These are phyloP conservation scores for Gonium pectorale DNA, from an alignment of 139 green algal genomes.

Conservation along the genomic window DNA sequence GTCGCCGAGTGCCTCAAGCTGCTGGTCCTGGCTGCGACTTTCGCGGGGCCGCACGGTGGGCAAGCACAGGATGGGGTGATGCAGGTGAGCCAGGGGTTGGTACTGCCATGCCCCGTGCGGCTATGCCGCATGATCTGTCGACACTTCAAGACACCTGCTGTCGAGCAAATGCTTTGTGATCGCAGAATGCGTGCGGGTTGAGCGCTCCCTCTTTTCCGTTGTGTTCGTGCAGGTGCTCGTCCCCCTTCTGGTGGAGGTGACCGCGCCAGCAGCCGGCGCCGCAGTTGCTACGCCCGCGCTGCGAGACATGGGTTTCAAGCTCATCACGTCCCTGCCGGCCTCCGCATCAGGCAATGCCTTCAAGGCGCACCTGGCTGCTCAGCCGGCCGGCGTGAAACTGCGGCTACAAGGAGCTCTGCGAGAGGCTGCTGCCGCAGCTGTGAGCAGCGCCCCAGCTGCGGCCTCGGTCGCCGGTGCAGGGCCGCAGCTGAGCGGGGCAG, in stretches of 20 bases:
- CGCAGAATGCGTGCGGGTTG: too few relatives aligned
- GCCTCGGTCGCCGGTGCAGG: background rate
- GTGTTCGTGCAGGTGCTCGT: conserved; percentile 64
- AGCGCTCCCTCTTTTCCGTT: too few relatives aligned
- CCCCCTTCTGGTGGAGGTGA: conserved; percentile 62
- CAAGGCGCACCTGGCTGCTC: conserved; percentile 48
- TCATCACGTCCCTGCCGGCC: conserved; percentile 61
- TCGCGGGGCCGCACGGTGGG: conserved; percentile 14
- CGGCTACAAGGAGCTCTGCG: conserved; percentile 65
- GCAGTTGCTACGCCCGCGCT: conserved; percentile 3
- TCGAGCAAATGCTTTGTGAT: too few relatives aligned
- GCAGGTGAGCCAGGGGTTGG: background rate
- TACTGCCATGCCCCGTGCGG: background rate
- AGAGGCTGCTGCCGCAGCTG: conserved; percentile 14
- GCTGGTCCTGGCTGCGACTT: conserved; percentile 60
- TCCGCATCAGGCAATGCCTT: conserved; percentile 56
- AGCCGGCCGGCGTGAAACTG: conserved; percentile 59
- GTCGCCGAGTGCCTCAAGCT: conserved; percentile 68
- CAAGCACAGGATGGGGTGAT: conserved; percentile 14
- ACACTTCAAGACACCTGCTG: too few relatives aligned
- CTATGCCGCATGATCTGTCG: too few relatives aligned
- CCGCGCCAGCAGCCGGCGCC: background rate
- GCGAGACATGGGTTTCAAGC: conserved; percentile 55
- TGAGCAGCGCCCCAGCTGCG: background rate
- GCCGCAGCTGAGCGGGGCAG: background rate